A percentile compares a stretch with the other conserved stretches of the same genome.
These are phyloP conservation scores for Paramyrothecium roridum DNA, from an alignment of 2,329 filamentous ascomycete genomes.

Conservation along the genomic window DNA sequence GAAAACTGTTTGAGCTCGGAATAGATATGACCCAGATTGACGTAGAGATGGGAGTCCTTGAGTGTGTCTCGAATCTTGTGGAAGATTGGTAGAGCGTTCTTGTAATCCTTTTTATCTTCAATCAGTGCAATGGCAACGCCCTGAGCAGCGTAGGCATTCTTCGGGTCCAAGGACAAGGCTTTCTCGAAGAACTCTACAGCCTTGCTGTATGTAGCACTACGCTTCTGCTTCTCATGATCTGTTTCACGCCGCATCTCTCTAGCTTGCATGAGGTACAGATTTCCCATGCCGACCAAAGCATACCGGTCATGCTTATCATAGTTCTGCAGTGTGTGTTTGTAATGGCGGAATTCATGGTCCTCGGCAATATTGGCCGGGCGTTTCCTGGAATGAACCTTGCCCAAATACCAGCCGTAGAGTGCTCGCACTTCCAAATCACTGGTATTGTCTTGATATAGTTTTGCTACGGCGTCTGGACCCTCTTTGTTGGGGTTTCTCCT, in stretches of 20 bases:
- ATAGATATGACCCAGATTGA: constrained; percentile 93
- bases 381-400: constrained; percentile 77
- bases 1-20: constrained; percentile 86
- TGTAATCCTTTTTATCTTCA: constrained; percentile 90
- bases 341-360: constrained; percentile 88
- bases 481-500: constrained; percentile 78
- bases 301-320: constrained; percentile 99
- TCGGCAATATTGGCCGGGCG: constrained; percentile 76
- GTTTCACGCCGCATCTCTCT: constrained; percentile 92
- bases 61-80: constrained; percentile 87
- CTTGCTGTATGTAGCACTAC: constrained; percentile 80
- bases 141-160: constrained; percentile 94
- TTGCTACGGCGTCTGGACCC: constrained; percentile 79
- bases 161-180: constrained; percentile 87
- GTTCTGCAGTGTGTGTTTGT: constrained; percentile 92
- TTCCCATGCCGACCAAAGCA: constrained; percentile 94
- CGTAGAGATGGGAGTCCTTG: constrained; percentile 81
- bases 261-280: constrained; percentile 80
- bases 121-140: constrained; percentile 91
- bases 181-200: constrained; percentile 99
- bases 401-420: constrained; percentile 93
- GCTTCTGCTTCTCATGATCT: constrained; percentile 87
- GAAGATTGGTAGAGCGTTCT: constrained; percentile 80
- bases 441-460: constrained; percentile 80
- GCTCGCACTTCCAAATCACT: constrained; percentile 88